Evolutionary conservation across 116 monocot species (phyloP).

Genomic region (Phalaenopsis hybrid): DNA sequence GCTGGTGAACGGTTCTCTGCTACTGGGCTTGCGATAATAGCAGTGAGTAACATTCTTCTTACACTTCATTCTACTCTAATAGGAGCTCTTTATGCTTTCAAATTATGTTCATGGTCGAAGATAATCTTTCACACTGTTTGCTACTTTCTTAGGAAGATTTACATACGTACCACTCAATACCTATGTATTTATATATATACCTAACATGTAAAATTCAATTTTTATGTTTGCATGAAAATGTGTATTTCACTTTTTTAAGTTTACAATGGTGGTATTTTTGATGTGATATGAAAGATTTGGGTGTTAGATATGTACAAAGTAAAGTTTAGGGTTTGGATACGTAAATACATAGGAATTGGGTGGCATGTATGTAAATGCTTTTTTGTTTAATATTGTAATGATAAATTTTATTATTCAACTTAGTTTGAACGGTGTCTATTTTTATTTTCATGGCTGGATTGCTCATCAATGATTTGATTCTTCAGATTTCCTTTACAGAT

Average conservation of each 20-base stretch:
- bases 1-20: conserved; percentile 87
- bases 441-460: not conserved
- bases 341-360: too few species aligned
- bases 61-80: not conserved
- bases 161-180: too few species aligned
- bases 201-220: too few species aligned
- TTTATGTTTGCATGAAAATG: too few species aligned
- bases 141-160: too few species aligned
- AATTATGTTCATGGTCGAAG: not conserved
- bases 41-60: conserved; percentile 34
- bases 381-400: not conserved
- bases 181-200: too few species aligned
- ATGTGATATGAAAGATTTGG: too few species aligned
- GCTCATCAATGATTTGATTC: not conserved
- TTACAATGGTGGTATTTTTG: too few species aligned
- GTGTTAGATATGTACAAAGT: too few species aligned
- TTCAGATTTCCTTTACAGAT: not conserved
- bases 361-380: too few species aligned
- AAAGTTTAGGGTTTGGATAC: too few species aligned
- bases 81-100: not conserved
- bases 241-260: too few species aligned
- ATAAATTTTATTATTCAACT: not conserved
- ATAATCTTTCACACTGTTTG: not conserved
- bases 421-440: not conserved
- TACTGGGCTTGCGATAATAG: conserved; percentile 77